phyloP scores from a whole-genome alignment of 1,284 basidiomycete species.

The Cryptococcus jaspeensis region DNA sequence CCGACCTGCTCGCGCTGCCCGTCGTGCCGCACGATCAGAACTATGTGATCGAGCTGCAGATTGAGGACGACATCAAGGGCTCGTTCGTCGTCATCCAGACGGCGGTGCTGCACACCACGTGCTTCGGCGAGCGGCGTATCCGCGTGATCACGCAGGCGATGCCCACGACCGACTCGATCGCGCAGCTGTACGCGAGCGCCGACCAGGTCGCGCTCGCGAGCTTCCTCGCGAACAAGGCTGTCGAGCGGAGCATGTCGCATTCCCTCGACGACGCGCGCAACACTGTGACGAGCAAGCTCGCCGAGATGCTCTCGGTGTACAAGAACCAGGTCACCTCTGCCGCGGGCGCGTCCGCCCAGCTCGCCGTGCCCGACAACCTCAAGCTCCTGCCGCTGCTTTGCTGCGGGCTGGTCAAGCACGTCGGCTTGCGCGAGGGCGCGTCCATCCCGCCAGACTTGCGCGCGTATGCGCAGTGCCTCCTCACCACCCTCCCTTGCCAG shows the following conservation, averaged over 20 bases:
- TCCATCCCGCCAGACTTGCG: conserved; percentile 95
- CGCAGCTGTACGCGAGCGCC: conserved; percentile 90
- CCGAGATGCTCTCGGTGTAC: conserved; percentile 88
- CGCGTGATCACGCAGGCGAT: conserved; percentile 91
- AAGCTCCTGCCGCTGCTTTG: conserved; percentile 88
- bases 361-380: conserved; percentile 88
- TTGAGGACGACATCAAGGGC: conserved; percentile 90
- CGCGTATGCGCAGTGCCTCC: conserved; percentile 88
- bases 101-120: conserved; percentile 93
- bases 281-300: conserved; percentile 82
- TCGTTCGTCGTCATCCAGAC: conserved; percentile 96
- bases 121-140: conserved; percentile 92
- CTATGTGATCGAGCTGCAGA: conserved; percentile 94
- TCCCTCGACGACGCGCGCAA: conserved; percentile 88
- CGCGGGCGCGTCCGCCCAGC: conserved; percentile 82
- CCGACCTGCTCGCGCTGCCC: conserved; percentile 93
- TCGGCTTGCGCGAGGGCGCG: conserved; percentile 89
- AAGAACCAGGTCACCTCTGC: conserved; percentile 96
- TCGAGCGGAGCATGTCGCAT: conserved; percentile 84
- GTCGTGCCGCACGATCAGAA: conserved; percentile 95
- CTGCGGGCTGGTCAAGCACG: conserved; percentile 91
- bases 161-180: conserved; percentile 88
- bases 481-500: conserved; percentile 90
- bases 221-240: conserved; percentile 91
- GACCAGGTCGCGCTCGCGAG: conserved; percentile 92